Conservation (phyloP, 805 yeast species). For the Kodamaea hsintzibuensis region DNA sequence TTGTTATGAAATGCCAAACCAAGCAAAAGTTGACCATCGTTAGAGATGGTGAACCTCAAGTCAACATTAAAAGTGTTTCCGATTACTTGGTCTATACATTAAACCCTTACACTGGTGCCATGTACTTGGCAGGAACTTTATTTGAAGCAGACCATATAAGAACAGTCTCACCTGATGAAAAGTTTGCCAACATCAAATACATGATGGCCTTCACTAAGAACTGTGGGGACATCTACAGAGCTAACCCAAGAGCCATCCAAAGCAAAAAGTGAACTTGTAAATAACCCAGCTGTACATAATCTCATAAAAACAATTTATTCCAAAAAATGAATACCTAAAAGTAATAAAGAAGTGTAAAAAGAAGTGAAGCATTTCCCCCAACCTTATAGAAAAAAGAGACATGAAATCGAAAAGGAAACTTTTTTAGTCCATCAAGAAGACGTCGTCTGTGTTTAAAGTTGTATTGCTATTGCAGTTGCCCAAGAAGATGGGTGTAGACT, state of each 20-base stretch:
- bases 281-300: neutral
- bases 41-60: slow-evolving; percentile 19
- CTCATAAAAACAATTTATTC: slow-evolving; percentile 1
- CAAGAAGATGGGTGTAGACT: slow-evolving; percentile 2
- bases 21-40: slow-evolving; percentile 37
- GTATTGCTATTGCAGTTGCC: slow-evolving; percentile 6
- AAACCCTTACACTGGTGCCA: slow-evolving; percentile 39
- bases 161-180: slow-evolving; percentile 38
- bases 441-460: slow-evolving; percentile 26
- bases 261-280: slow-evolving; percentile 5
- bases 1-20: slow-evolving; percentile 38
- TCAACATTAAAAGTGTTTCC: slow-evolving; percentile 30
- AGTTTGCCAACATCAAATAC: slow-evolving; percentile 17
- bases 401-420: neutral
- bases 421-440: slow-evolving; percentile 40
- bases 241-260: slow-evolving; percentile 23
- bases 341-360: neutral
- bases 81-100: slow-evolving; percentile 42
- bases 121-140: slow-evolving; percentile 42
- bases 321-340: neutral
- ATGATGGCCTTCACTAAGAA: slow-evolving; percentile 30
- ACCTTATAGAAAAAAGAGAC: neutral
- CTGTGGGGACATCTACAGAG: slow-evolving; percentile 43
- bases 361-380: slow-evolving; percentile 2
- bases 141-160: slow-evolving; percentile 39